Percentiles rank a stretch among this genome's conserved stretches.
Evolutionary conservation across 176 grass and related monocot genomes (phyloP).

Genomic region (Thinopyrum elongatum): DNA sequence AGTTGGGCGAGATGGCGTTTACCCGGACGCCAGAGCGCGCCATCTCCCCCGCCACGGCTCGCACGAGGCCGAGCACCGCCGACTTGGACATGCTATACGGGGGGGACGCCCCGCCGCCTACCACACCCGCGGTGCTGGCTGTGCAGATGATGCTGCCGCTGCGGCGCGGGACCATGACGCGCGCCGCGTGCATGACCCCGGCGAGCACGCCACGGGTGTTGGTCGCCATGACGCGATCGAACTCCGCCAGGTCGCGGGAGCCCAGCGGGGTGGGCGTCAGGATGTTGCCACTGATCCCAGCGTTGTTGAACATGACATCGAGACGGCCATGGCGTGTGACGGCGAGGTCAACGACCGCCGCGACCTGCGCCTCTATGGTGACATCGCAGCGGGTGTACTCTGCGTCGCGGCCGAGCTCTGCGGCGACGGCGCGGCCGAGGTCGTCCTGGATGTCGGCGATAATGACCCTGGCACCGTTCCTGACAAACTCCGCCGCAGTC

Average conservation of each 20-base stretch:
- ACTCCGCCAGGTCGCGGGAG: no score
- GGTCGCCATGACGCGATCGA: no score
- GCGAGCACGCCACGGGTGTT: no score
- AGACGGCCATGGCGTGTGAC: slow-evolving; percentile 44
- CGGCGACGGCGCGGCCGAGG: neutral
- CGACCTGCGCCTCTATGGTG: slow-evolving; percentile 47
- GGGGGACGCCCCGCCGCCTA: fast-evolving
- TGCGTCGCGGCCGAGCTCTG: slow-evolving; percentile 43
- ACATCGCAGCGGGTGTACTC: slow-evolving; percentile 50
- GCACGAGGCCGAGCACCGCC: neutral
- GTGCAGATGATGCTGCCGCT: slow-evolving; percentile 44
- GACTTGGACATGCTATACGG: neutral
- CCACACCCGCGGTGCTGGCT: neutral
- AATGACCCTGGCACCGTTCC: slow-evolving; percentile 52
- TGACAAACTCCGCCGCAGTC: slow-evolving; percentile 45
- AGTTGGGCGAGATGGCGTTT: slow-evolving; percentile 51
- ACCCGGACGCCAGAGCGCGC: slow-evolving; percentile 44
- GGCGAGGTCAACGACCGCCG: slow-evolving; percentile 45
- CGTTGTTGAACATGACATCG: slow-evolving; percentile 63
- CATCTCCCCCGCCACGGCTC: slow-evolving; percentile 33
- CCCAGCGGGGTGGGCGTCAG: neutral
- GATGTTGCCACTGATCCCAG: neutral
- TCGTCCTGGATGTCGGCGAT: slow-evolving; percentile 59
- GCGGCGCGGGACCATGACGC: no score
- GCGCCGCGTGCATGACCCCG: no score